phyloP scores from a whole-genome alignment of 306 rosid genomes.

The Chamaecrista fasciculata region DNA sequence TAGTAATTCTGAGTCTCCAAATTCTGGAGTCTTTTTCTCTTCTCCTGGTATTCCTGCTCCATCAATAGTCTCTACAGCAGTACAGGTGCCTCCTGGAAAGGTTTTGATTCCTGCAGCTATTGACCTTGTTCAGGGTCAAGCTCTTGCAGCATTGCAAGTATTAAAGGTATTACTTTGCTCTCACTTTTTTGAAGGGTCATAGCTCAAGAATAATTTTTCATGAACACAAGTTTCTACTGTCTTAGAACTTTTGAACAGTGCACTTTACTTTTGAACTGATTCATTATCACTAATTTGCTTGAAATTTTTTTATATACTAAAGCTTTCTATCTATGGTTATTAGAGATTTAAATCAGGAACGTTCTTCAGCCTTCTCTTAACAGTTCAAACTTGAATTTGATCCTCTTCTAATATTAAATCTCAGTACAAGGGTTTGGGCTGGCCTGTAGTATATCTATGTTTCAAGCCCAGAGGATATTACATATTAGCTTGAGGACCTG shows the following conservation, averaged over 20 bases:
- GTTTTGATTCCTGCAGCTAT: conserved; percentile 88
- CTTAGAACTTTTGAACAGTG: conserved; percentile 5
- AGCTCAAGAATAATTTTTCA: conserved; percentile 12
- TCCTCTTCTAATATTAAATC: neutral
- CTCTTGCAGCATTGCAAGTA: conserved; percentile 86
- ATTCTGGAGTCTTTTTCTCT: conserved; percentile 63
- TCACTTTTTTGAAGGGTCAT: neutral
- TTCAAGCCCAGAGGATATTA: neutral
- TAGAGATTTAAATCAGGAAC: neutral
- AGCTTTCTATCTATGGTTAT: neutral
- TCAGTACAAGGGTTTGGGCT: neutral
- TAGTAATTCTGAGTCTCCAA: conserved; percentile 52
- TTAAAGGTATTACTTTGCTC: conserved; percentile 59
- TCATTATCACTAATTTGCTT: conserved; percentile 17
- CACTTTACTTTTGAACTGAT: neutral
- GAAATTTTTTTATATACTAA: neutral
- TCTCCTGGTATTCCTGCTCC: conserved; percentile 97
- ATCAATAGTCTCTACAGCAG: conserved; percentile 74
- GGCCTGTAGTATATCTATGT: neutral
- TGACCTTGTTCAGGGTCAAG: conserved; percentile 98
- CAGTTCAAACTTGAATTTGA: neutral
- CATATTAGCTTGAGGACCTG: neutral
- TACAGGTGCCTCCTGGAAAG: conserved; percentile 78
- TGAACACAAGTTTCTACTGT: conserved; percentile 16
- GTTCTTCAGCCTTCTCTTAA: neutral